Evolutionary conservation across 306 rosid genomes (phyloP).

Genomic region (Quercus rubra): DNA sequence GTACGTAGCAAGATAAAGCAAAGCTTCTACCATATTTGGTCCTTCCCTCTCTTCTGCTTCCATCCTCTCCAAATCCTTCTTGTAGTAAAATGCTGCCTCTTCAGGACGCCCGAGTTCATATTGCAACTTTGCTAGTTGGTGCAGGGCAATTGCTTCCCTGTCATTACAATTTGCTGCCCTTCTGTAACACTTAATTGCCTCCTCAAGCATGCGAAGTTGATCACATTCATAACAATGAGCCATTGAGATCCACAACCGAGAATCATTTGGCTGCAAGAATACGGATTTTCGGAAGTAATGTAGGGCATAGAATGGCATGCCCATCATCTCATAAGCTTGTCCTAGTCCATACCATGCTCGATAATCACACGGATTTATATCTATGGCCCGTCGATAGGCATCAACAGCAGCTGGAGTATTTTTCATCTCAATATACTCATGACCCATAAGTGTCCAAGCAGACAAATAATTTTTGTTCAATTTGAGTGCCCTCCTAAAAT

Average conservation of each 20-base stretch:
- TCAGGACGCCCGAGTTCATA: slow-evolving; percentile 63
- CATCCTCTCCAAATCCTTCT: slow-evolving; percentile 94
- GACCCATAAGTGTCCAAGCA: slow-evolving; percentile 99
- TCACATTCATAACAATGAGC: slow-evolving; percentile 88
- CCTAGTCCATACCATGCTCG: slow-evolving; percentile 99
- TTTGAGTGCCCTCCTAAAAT: slow-evolving; percentile 94
- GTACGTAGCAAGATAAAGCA: slow-evolving; percentile 72
- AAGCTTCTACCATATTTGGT: slow-evolving; percentile 91
- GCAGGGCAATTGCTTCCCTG: slow-evolving; percentile 90
- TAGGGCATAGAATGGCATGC: slow-evolving; percentile 90
- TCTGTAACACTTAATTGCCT: slow-evolving; percentile 85
- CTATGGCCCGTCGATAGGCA: slow-evolving; percentile 96
- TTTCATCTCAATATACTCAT: slow-evolving; percentile 97
- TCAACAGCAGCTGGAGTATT: slow-evolving; percentile 97
- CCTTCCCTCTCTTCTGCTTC: slow-evolving; percentile 96
- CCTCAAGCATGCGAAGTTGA: slow-evolving; percentile 81
- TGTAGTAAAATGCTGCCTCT: slow-evolving; percentile 91
- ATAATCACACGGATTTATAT: slow-evolving; percentile 80
- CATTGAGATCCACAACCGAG: slow-evolving; percentile 97
- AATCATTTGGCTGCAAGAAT: slow-evolving; percentile 89
- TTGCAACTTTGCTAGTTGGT: slow-evolving; percentile 78
- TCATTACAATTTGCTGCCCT: slow-evolving; percentile 86
- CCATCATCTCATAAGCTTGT: slow-evolving; percentile 99
- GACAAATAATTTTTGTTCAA: slow-evolving; percentile 87
- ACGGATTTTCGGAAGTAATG: slow-evolving; percentile 91